phyloP scores from a whole-genome alignment of 768 basidiomycete species.

The Artomyces pyxidatus region DNA sequence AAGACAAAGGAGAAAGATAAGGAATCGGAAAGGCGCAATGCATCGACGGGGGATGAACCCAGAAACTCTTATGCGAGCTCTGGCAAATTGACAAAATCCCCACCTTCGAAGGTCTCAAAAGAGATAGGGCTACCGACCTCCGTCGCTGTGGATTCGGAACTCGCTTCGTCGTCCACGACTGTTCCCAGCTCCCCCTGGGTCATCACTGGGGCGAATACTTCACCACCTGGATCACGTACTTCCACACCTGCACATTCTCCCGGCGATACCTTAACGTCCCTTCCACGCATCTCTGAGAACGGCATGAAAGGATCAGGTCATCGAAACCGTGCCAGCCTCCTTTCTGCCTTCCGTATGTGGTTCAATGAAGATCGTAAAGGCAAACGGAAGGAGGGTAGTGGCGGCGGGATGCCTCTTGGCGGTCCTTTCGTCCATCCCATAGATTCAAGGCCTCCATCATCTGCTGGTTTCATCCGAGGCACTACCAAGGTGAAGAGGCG shows the following conservation, averaged over 20 bases:
- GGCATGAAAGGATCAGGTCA: slow-evolving; percentile 28
- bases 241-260: slow-evolving; percentile 47
- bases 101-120: slow-evolving; percentile 48
- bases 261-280: slow-evolving; percentile 42
- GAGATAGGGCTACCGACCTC: slow-evolving; percentile 38
- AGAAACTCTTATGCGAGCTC: slow-evolving; percentile 61
- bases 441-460: slow-evolving; percentile 5
- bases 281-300: slow-evolving; percentile 30
- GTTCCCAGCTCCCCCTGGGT: slow-evolving; percentile 61
- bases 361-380: slow-evolving; percentile 89
- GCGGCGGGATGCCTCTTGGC: slow-evolving; percentile 9
- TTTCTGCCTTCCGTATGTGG: slow-evolving; percentile 84
- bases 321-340: slow-evolving; percentile 68
- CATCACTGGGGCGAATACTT: slow-evolving; percentile 24
- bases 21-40: slow-evolving; percentile 34
- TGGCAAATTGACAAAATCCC: slow-evolving; percentile 63
- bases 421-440: slow-evolving; percentile 5
- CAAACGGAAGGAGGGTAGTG: slow-evolving; percentile 68
- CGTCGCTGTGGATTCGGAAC: slow-evolving; percentile 37
- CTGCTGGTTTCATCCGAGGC: slow-evolving; percentile 17
- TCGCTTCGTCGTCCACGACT: slow-evolving; percentile 12
- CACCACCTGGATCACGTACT: slow-evolving; percentile 16
- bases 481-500: slow-evolving; percentile 39
- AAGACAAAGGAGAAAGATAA: slow-evolving; percentile 34
- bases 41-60: slow-evolving; percentile 47